Evolutionary conservation across 1,284 basidiomycete species (phyloP), one percentile per base, ranked within the genome.

Genomic region (Leccinum fuscescens): DNA sequence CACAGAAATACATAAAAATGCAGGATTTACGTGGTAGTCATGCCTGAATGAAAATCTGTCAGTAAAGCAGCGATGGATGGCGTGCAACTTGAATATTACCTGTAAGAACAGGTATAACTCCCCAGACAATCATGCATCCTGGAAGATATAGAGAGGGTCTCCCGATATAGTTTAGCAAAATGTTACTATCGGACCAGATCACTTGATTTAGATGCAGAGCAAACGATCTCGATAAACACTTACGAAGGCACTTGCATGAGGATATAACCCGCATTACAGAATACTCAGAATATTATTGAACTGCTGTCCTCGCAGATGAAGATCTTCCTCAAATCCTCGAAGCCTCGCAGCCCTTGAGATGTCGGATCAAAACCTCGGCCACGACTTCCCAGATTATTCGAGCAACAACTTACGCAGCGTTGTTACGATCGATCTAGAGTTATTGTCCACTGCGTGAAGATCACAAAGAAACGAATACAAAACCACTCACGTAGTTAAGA

Each of bases 111-210:
- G 86, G 89, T 24, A 92, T 80, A 15, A 78, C 73, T 5, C 90
- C 90, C 90, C 90, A 93, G 56, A 87, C 66, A 24, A 80, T 75
- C 86, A 94, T 92, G 65, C 88, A 91, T 53, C 69, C 65, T 0
- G 90, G 87, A 8, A 94, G 79, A 73, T 92, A 93, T 56, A 90
- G 68, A 0, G 90, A 92, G 0, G 92, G 92, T 65, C 80, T 84
- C 51, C 88, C 89, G 54, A 89, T 82, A 64, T 81, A 79, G 68
- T 90, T 88, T 56, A 93, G 70, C 63, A 89, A 83, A 81, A 90
- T 89, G 68, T 92, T 91, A 6, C 88, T 90, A 24, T 37, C 42
- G 20, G 42, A 17, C 24, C 27, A 39, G 33, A 27, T 33, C 12
- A 35, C 2, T 53, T 37, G 35, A 11, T 20, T 35, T 24, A 22